A percentile compares a stretch with the other conserved stretches of the same genome.
These are phyloP conservation scores for Vanilla planifolia DNA, from an alignment of 106 monocot genomes.

Conservation along the genomic window DNA sequence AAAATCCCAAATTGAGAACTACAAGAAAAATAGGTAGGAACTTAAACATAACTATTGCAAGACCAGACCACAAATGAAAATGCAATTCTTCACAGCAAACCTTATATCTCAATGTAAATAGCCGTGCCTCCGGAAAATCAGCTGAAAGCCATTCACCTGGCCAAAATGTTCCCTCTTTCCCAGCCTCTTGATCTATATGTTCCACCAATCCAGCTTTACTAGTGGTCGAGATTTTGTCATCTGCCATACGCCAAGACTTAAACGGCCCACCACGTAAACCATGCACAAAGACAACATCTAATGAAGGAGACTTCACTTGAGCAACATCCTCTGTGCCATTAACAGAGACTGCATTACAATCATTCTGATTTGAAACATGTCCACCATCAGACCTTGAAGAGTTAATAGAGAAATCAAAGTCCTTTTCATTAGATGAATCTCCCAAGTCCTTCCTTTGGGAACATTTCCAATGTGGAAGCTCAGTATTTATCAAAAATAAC, in stretches of 20 bases:
- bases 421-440: constrained; percentile 12
- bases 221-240: constrained; percentile 83
- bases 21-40: background rate
- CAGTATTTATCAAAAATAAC: constrained; percentile 88
- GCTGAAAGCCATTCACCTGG: constrained; percentile 89
- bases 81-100: constrained; percentile 16
- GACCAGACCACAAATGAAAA: background rate
- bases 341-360: constrained; percentile 11
- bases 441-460: constrained; percentile 15
- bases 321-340: constrained; percentile 10
- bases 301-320: constrained; percentile 17
- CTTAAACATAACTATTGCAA: background rate
- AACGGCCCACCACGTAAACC: constrained; percentile 96
- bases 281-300: constrained; percentile 95
- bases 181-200: constrained; percentile 93
- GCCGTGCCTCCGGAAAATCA: constrained; percentile 80
- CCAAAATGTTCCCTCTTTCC: constrained; percentile 95
- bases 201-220: constrained; percentile 89
- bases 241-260: constrained; percentile 98
- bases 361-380: constrained; percentile 4
- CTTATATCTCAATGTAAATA: constrained; percentile 93
- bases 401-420: constrained; percentile 1
- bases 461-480: constrained; percentile 54
- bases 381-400: constrained; percentile 10
- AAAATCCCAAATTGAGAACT: background rate